Evolutionary conservation across 1,284 basidiomycete species (phyloP), one percentile per base, ranked within the genome.

Genomic region (Apiotrichum domesticum): DNA sequence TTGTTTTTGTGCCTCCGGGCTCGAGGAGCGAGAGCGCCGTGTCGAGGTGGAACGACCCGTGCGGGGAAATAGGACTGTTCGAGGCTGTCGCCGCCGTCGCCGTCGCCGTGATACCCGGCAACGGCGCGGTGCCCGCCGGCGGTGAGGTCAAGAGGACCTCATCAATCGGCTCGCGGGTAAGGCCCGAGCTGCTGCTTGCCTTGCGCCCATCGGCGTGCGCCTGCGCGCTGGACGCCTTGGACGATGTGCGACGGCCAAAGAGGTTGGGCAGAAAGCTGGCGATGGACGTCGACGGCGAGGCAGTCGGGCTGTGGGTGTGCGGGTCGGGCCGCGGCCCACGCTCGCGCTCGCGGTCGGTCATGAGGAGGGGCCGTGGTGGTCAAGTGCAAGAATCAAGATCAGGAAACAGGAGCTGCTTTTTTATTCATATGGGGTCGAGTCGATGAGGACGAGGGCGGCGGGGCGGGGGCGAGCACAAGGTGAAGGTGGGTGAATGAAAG

Each of bases 21-120:
- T 67, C 57, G 63, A 74, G 68, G 33, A 68, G 50, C 5, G 58
- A 49, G 11, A 74, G 66, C 2, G 69, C 69, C 29, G 61, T 46
- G 32, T 68, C 63, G 29, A 72, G 59, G 54, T 73, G 59, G 56
- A 74, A 74, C 8, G 64, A 61, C 2, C 56, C 46, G 4, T 60
- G 21, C 11, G 47, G 13, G 0, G 54, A 41, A 2, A 47, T 35
- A n/a, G 39, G n/a, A n/a, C 15, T 35, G 15, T 10, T 29, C 42
- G 44, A 9, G 11, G 45, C 39, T 29, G 52, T 3, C 7, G 35
- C 8, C 2, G 8, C 8, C 9, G 8, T 39, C 37, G 13, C 13
- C 9, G 37, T 39, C 2, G 9, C 44, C 39, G 35, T 35, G 14
- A 45, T 43, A n/a, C 51, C 32, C 7, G 45, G 60, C 51, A 21